Conservation (phyloP, 2,329 filamentous ascomycete species). For the Dactylellina parvicollis region DNA sequence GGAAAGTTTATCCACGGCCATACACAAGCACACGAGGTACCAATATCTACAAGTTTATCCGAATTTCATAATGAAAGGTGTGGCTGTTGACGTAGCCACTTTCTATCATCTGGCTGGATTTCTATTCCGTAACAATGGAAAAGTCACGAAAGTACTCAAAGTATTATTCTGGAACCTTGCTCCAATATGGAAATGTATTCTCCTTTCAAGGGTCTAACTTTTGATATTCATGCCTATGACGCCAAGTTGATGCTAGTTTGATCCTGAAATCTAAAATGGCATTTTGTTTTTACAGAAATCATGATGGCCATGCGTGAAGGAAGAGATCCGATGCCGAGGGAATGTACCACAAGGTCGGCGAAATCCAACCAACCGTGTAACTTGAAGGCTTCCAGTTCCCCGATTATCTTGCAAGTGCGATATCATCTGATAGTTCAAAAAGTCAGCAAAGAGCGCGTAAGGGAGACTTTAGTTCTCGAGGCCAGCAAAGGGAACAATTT, state of each 20-base stretch:
- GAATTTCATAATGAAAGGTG: not conserved
- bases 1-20: too few relatives aligned
- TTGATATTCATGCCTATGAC: constrained; percentile 54
- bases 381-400: not conserved
- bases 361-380: too few relatives aligned
- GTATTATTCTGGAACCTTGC: not conserved
- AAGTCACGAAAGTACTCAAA: constrained; percentile 3
- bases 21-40: not conserved
- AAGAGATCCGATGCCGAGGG: not conserved
- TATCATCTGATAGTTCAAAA: constrained; percentile 39
- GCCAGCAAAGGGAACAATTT: not conserved
- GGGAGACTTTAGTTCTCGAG: not conserved
- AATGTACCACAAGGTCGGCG: not conserved
- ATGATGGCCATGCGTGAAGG: not conserved
- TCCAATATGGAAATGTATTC: not conserved
- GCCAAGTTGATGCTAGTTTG: constrained; percentile 54
- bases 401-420: constrained; percentile 49
- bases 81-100: constrained; percentile 30
- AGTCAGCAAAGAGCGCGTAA: constrained; percentile 1
- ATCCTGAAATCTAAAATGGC: constrained; percentile 49
- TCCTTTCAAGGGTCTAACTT: constrained; percentile 26
- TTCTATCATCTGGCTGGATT: not conserved
- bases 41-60: not conserved
- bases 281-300: constrained; percentile 28
- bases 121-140: not conserved